Base-by-base conservation (phyloP, 176 grass and related monocot genomes). In the Triticum timopheevii region DNA sequence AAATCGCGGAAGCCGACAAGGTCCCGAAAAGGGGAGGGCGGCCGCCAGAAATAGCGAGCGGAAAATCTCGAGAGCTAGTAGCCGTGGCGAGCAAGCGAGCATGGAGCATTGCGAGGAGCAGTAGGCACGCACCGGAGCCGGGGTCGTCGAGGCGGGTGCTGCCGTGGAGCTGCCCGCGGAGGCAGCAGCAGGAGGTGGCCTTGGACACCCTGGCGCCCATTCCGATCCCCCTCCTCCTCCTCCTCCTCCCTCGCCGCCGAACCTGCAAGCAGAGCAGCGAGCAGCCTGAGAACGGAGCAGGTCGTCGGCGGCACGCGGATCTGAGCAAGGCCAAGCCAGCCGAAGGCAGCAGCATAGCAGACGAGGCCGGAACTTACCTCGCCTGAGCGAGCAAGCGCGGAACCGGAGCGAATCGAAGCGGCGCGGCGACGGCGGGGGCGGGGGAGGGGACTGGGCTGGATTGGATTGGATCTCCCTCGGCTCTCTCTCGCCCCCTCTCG, bases 201-300 rank as follows among this genome's bases (percentile, higher is more conserved):
- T 85, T 95, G 61, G 96, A 98, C 31, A 93, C 71, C 22, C 93
- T 66, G 69, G 68, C 80, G 40, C 96, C 96, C 96, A 98, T 98
- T 89, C 67, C 83, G 80, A 93, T 80, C 88, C 73, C 72, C 40
- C 22, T 72, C 10, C 65, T 59, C 58, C 36, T 72, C 10, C 65
- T 59, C 56, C n/a, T 10, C n/a, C 85, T 19, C 80, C 68, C 63
- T 22, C 12, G 12, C 76, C 79, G 27, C 38, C 66, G 62, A 70
- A 42, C 74, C 89, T 91, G 89, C 89, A 47, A 85, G 10, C 45
- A 22, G 65, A 78, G 22, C 13, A 17, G 20, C 69, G 1, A 61
- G 2, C 52, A 12, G 6, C 71, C 13, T 78, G 80, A 52, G 56
- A 83, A 49, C 20, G 15, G 2, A 16, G 11, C 3, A 19, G 70